phyloP scores from a whole-genome alignment of 352 stramenopile genomes.

The Globisporangium paroecandrum region DNA sequence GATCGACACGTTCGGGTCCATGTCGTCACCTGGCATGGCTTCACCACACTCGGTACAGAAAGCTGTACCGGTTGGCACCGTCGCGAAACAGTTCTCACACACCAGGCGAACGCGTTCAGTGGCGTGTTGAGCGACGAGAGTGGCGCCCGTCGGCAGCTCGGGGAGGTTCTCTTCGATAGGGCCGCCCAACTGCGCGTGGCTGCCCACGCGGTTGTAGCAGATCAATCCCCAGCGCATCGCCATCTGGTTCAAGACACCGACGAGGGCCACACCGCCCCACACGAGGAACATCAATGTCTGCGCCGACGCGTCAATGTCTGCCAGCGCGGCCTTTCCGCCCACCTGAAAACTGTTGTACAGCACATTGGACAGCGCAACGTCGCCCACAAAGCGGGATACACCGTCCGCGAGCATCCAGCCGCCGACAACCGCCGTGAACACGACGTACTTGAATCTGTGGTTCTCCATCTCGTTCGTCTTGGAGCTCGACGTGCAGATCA shows the following conservation, averaged over 20 bases:
- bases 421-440: constrained; percentile 69
- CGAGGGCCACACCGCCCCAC: constrained; percentile 56
- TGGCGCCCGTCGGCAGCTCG: constrained; percentile 71
- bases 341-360: constrained; percentile 67
- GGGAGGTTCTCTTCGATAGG: constrained; percentile 71
- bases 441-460: constrained; percentile 87
- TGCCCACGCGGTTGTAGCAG: constrained; percentile 88
- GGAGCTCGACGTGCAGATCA: constrained; percentile 72
- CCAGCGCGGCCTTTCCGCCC: constrained; percentile 42
- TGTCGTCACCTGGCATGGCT: constrained; percentile 75
- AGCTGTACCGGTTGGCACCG: constrained; percentile 71
- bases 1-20: constrained; percentile 78
- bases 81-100: constrained; percentile 89
- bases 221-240: constrained; percentile 84
- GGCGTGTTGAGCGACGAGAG: constrained; percentile 43
- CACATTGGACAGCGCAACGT: constrained; percentile 56
- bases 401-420: constrained; percentile 77
- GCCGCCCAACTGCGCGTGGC: constrained; percentile 53
- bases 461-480: constrained; percentile 85
- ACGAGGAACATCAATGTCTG: constrained; percentile 80
- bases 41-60: constrained; percentile 89
- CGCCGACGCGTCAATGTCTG: constrained; percentile 44
- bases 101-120: constrained; percentile 76
- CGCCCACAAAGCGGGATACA: constrained; percentile 67
- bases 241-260: constrained; percentile 76